Base-by-base conservation (phyloP, 1,284 basidiomycete genomes). In the Cryptococcus amylolentus region DNA sequence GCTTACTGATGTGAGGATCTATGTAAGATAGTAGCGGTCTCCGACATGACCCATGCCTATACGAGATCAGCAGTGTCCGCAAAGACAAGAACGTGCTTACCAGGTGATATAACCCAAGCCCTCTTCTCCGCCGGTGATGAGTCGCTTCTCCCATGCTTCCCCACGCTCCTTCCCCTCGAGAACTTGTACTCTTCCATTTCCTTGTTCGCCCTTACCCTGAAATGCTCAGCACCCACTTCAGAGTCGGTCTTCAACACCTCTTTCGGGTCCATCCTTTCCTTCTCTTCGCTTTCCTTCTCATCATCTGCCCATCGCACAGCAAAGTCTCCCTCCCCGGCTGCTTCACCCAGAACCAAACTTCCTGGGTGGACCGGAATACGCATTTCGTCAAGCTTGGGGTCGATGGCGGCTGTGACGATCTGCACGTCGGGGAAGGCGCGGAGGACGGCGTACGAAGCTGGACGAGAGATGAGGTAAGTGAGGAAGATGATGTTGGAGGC, bases 401-500 rank as follows among this genome's bases (percentile, higher is more conserved):
- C 91, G 5, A 93, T 83, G 0, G 87, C 88, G 1, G 88, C 89
- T 60, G 88, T 89, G 18, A 95, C 85, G 64, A 96, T 85, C 61
- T 84, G 85, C 18, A 95, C 84, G 13, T 75, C 66, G 1, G 94
- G 92, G 78, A 96, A 97, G 8, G 91, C 90, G 16, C 83, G 82
- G 60, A 86, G 84, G 37, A 90, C 84, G 14, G 85, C 84, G 20
- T 91, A 77, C 14, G 93, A 89, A 23, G 93, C 92, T 37, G 81
- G 81, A 18, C 84, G 83, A 4, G 90, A 87, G 40, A 94, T 87
- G n/a, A 98, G 80, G 78, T 95, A 89, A 0, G 90, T 87, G 23
- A 94, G 84, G 69, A 92, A 91, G 56, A 93, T 84, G 67, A 93
- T 91, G 67, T 87, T 86, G 46, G 87, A 82, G 69, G 92, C 84